Conservation (phyloP, 345 rosid genomes). For the Citrus reticulata region DNA sequence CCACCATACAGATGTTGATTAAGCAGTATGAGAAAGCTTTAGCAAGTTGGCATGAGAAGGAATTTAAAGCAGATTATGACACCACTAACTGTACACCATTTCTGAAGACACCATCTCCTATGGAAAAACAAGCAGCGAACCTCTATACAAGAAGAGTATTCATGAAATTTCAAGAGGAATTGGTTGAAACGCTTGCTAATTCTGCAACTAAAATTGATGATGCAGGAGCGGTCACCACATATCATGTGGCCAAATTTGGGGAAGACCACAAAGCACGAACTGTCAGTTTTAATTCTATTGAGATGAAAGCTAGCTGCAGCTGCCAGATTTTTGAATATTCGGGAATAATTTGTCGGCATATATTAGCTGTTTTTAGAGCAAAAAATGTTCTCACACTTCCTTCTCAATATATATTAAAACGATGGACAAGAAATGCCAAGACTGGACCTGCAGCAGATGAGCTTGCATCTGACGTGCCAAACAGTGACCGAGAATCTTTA, state of each 20-base stretch:
- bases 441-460: constrained; percentile 37
- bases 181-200: constrained; percentile 70
- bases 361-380: constrained; percentile 71
- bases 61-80: constrained; percentile 72
- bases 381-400: constrained; percentile 71
- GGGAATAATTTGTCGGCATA: constrained; percentile 74
- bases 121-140: constrained; percentile 77
- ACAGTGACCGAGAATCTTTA: constrained; percentile 44
- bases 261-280: constrained; percentile 53
- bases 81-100: constrained; percentile 46
- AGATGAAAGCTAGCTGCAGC: constrained; percentile 74
- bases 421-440: constrained; percentile 85
- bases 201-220: constrained; percentile 60
- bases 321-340: constrained; percentile 81
- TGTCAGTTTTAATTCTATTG: constrained; percentile 56
- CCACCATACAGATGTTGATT: constrained; percentile 48
- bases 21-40: constrained; percentile 68
- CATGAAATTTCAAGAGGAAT: constrained; percentile 72
- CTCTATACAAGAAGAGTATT: constrained; percentile 63
- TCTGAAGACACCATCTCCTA: constrained; percentile 73
- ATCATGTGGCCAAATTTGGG: constrained; percentile 70
- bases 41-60: constrained; percentile 65
- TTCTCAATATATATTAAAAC: constrained; percentile 53
- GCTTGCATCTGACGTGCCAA: constrained; percentile 33
- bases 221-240: constrained; percentile 44